Conservation (phyloP, 768 basidiomycete species). For the Exsudoporus frostii region DNA sequence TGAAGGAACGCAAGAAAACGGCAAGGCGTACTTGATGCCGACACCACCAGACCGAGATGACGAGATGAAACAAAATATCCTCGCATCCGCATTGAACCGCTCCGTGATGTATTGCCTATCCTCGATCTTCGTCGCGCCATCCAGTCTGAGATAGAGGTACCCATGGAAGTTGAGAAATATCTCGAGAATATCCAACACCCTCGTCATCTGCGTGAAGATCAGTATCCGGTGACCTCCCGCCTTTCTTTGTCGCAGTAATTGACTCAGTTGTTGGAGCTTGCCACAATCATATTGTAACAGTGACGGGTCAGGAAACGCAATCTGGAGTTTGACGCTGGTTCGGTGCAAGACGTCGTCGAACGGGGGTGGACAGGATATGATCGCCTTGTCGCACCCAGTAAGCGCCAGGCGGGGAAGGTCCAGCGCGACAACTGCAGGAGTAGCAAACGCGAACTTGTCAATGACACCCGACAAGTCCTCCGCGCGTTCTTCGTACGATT, state of each 20-base stretch:
- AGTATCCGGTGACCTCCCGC: slow-evolving; percentile 85
- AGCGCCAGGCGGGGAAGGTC: slow-evolving; percentile 70
- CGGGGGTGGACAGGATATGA: slow-evolving; percentile 33
- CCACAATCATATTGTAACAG: slow-evolving; percentile 95
- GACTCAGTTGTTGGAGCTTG: slow-evolving; percentile 84
- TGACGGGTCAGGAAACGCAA: slow-evolving; percentile 89
- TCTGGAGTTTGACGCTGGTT: slow-evolving; percentile 78
- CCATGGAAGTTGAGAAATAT: slow-evolving; percentile 91
- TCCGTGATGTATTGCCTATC: slow-evolving; percentile 91
- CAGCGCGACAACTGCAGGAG: slow-evolving; percentile 71
- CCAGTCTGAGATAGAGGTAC: slow-evolving; percentile 89
- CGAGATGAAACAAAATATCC: slow-evolving; percentile 87
- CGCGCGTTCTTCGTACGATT: slow-evolving; percentile 61
- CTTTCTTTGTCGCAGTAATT: slow-evolving; percentile 78
- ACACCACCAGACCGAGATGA: slow-evolving; percentile 80
- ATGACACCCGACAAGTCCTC: slow-evolving; percentile 51
- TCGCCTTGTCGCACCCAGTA: slow-evolving; percentile 35
- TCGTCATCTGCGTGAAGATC: slow-evolving; percentile 98
- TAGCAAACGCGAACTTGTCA: slow-evolving; percentile 75
- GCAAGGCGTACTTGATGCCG: slow-evolving; percentile 79
- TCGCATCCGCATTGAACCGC: slow-evolving; percentile 73
- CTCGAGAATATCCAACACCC: slow-evolving; percentile 90
- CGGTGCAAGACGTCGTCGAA: slow-evolving; percentile 74
- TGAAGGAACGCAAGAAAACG: slow-evolving; percentile 11
- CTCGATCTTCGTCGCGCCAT: slow-evolving; percentile 94